phyloP scores from a whole-genome alignment of 805 yeast species.

The Hagleromyces aurorensis region DNA sequence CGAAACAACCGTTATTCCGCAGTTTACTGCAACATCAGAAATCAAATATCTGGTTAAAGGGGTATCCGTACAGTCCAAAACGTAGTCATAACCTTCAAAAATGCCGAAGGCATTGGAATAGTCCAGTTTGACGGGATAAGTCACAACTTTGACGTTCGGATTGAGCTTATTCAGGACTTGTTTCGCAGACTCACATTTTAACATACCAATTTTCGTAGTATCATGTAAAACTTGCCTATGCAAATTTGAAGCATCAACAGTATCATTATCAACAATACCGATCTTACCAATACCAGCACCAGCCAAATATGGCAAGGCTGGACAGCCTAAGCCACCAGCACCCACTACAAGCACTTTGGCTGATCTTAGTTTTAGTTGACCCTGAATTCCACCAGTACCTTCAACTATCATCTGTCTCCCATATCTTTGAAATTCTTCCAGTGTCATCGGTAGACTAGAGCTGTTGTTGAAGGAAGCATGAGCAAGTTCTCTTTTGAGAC shows the following conservation, averaged over 20 bases:
- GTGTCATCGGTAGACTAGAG: slow-evolving; percentile 27
- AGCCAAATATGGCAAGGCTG: slow-evolving; percentile 73
- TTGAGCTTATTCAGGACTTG: slow-evolving; percentile 46
- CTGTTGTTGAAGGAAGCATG: too few relatives aligned
- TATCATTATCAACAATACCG: slow-evolving; percentile 84
- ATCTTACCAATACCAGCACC: slow-evolving; percentile 84
- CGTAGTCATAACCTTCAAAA: slow-evolving; percentile 57
- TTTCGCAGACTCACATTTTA: slow-evolving; percentile 76
- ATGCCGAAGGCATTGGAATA: slow-evolving; percentile 56
- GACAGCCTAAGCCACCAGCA: slow-evolving; percentile 96
- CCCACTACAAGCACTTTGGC: slow-evolving; percentile 74
- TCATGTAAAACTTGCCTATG: slow-evolving; percentile 86
- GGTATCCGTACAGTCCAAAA: slow-evolving; percentile 91
- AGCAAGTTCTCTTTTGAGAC: slow-evolving; percentile 13
- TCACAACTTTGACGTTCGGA: slow-evolving; percentile 51
- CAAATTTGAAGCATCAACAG: slow-evolving; percentile 74
- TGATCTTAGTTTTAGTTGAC: slow-evolving; percentile 52
- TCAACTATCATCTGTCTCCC: slow-evolving; percentile 96
- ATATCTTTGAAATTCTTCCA: slow-evolving; percentile 72
- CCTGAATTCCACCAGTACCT: slow-evolving; percentile 45
- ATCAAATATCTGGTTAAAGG: slow-evolving; percentile 82
- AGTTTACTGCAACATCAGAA: slow-evolving; percentile 70
- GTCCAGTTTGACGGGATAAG: slow-evolving; percentile 45
- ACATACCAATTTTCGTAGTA: slow-evolving; percentile 53
- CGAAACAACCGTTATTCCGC: slow-evolving; percentile 68